Percentiles rank a stretch among this genome's conserved stretches.
Evolutionary conservation across 495 filamentous ascomycete genomes (phyloP).

Genomic region (Viridothelium virens): DNA sequence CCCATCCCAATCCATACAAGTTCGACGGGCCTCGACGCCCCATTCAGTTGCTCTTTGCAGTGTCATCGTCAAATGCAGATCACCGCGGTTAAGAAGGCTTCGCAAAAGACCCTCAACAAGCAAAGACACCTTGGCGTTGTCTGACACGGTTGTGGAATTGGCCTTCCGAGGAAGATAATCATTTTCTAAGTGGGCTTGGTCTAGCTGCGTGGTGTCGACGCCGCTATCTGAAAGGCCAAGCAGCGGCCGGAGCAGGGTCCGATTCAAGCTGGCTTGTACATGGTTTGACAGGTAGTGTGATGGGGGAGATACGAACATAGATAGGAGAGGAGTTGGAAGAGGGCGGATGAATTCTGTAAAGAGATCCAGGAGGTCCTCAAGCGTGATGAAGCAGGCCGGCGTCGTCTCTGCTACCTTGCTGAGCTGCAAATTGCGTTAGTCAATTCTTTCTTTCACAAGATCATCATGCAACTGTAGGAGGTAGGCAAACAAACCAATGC

Average conservation of each 20-base stretch:
- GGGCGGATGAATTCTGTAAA: conserved; percentile 57
- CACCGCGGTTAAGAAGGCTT: background rate
- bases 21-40: background rate
- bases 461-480: background rate
- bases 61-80: background rate
- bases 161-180: conserved; percentile 69
- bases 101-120: conserved; percentile 61
- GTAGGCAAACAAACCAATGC: conserved; percentile 16
- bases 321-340: conserved; percentile 63
- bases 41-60: background rate
- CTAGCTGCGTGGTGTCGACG: conserved; percentile 36
- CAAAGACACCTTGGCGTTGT: conserved; percentile 77
- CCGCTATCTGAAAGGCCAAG: conserved; percentile 50
- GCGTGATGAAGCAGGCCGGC: conserved; percentile 39
- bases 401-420: conserved; percentile 40
- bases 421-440: conserved; percentile 26
- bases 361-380: conserved; percentile 57
- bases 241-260: conserved; percentile 55
- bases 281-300: conserved; percentile 15
- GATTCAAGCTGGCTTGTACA: conserved; percentile 54
- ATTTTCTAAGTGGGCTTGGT: conserved; percentile 45
- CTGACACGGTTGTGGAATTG: conserved; percentile 49
- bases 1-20: background rate
- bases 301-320: conserved; percentile 52
- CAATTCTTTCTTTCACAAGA: background rate